Evolutionary conservation across 2,329 filamentous ascomycete species (phyloP).

Genomic region (Remersonia thermophila): DNA sequence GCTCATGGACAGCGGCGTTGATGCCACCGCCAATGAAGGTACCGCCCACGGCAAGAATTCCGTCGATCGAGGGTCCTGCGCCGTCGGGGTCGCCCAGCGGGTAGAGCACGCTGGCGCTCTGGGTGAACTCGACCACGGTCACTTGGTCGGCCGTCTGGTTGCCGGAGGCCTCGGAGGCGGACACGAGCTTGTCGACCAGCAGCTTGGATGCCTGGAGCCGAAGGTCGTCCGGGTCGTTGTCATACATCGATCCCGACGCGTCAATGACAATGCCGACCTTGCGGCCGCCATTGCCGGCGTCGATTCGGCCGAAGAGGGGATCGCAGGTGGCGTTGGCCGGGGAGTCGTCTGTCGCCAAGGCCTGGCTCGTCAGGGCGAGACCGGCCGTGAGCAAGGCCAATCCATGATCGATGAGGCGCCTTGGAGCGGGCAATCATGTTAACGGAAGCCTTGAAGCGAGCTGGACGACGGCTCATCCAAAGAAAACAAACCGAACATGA

Average conservation of each 20-base stretch:
- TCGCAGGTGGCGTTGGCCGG: conserved; percentile 1
- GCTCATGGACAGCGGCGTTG: conserved; percentile 1
- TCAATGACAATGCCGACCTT: conserved; percentile 2
- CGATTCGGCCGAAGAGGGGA: background rate
- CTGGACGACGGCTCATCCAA: no score
- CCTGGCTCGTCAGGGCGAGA: background rate
- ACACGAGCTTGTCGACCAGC: conserved; percentile 1
- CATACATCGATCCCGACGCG: conserved; percentile 1
- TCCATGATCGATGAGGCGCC: background rate
- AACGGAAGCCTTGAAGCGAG: background rate
- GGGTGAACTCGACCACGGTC: conserved; percentile 1
- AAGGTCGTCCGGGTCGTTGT: conserved; percentile 1
- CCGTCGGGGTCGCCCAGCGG: conserved; percentile 1
- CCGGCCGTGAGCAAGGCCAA: background rate
- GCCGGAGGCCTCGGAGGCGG: background rate
- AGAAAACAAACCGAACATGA: no score
- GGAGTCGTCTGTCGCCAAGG: background rate
- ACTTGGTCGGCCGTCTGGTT: background rate
- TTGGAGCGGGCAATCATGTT: background rate
- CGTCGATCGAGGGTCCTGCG: background rate
- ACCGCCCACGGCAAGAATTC: background rate
- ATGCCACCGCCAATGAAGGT: conserved; percentile 2
- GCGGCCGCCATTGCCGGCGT: background rate
- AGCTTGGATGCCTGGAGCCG: conserved; percentile 1
- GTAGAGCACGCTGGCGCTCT: conserved; percentile 1